Evolutionary conservation across 2,329 filamentous ascomycete genomes (phyloP), one percentile per base, ranked within the genome.

Genomic region (Ambrosiella cleistominuta): DNA sequence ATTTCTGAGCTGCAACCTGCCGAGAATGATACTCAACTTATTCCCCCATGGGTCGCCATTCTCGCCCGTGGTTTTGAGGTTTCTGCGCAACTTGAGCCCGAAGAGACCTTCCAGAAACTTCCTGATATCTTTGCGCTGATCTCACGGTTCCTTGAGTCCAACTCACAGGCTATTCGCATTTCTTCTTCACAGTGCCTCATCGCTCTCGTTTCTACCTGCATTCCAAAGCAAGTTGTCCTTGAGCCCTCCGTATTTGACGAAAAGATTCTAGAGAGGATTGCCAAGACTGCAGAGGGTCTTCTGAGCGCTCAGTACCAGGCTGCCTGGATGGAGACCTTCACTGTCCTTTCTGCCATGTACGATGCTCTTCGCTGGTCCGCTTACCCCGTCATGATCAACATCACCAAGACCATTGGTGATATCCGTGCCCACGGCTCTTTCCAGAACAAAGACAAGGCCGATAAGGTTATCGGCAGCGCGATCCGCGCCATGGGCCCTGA

Each of bases 11-110:
- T 98, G 63, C 88, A 91, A 64, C 93, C 93, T 7, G 87, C 89
- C 2, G 81, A 90, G 64, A 95, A 91, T 69, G 93, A 98, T 70
- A 91, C 90, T 1, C 91, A 96, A 70, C 79, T 98, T 38, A 80
- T 97, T 2, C 93, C 93, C 0, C 87, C 93, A 0, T 98, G 93
- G 93, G 88, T 98, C 64, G 93, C 93, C 11, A 93, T 98, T 58
- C 71, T 98, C 19, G 96, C 91, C 11, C 78, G 93, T 69, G 93
- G 90, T 6, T 97, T 96, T 70, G 90, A 96, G 67, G 89, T 97
- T 5, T 88, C 88, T 4, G 85, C 89, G 0, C 88, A 95, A 67
- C 78, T 96, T 56, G 84, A 88, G 63, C 85, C 90, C 1, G 85
- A 94, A 58, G 89, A 96, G 58, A 95, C 90, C 0, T 97, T 97